phyloP scores from a whole-genome alignment of 2,329 filamentous ascomycete genomes.

The Bimuria novae-zelandiae region DNA sequence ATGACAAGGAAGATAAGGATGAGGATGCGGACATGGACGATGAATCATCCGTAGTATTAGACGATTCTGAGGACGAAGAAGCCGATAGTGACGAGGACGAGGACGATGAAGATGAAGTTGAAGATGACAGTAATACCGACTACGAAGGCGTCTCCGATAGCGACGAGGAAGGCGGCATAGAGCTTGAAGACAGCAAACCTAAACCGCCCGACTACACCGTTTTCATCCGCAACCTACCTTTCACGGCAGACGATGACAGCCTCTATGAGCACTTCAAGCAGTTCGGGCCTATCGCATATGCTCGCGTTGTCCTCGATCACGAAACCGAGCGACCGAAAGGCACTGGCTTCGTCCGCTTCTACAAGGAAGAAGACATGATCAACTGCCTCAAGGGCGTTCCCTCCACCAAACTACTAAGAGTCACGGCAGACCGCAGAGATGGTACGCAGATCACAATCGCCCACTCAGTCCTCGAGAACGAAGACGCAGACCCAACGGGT shows the following conservation, averaged over 20 bases:
- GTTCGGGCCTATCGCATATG: constrained; percentile 89
- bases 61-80: constrained; percentile 49
- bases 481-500: constrained; percentile 78
- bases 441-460: constrained; percentile 42
- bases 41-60: constrained; percentile 44
- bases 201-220: constrained; percentile 74
- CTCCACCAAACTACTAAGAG: constrained; percentile 43
- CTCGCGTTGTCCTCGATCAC: constrained; percentile 85
- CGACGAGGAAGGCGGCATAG: constrained; percentile 48
- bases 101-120: no score
- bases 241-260: constrained; percentile 79
- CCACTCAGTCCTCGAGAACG: constrained; percentile 86
- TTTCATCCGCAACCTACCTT: constrained; percentile 94
- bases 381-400: constrained; percentile 78
- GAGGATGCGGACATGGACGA: constrained; percentile 45
- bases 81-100: constrained; percentile 41
- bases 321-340: constrained; percentile 85
- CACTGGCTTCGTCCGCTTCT: constrained; percentile 95
- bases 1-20: constrained; percentile 43
- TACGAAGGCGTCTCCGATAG: constrained; percentile 41
- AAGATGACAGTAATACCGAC: constrained; percentile 50
- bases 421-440: constrained; percentile 41
- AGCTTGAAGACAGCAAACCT: constrained; percentile 32
- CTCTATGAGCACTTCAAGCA: constrained; percentile 84
- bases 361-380: constrained; percentile 73